Evolutionary conservation across 192 early-diverging fungal genomes (phyloP), one percentile per base, ranked within the genome.

Genomic region (Phycomyces blakesleeanus): DNA sequence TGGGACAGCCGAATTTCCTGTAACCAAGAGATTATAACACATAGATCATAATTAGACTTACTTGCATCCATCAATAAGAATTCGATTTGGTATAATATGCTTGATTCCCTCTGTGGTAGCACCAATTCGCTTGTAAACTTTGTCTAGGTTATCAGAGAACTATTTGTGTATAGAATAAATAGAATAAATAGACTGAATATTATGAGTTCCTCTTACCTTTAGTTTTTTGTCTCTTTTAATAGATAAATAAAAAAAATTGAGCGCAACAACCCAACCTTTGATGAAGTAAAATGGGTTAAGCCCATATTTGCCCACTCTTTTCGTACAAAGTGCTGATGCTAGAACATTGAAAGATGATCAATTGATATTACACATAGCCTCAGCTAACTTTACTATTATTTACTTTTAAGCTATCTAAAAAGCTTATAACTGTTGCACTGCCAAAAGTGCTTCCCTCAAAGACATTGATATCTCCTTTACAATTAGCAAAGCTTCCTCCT

Each of bases 251-350:
- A n/a, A n/a, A n/a, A n/a, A n/a, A n/a, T n/a, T n/a, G n/a, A n/a
- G n/a, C n/a, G n/a, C n/a, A n/a, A n/a, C n/a, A 26, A 56, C 8
- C 24, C 22, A 57, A 69, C 67, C 42, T 72, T 80, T 9, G 73
- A 64, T 0, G 84, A 75, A 7, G 66, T 59, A 58, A 93, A 90
- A 61, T 85, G 76, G n/a, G 73, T 71, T 8, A 93, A 71, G 8
- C 85, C 81, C 41, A 72, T 64, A 29, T 75, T 74, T 9, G 85
- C 84, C 91, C 91, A 93, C 70, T 93, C 89, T 63, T 85, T 76
- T 0, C 89, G 82, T 10, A 89, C 80, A 63, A 73, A 83, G 57
- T 85, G 66, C 51, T 87, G 87, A 12, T 78, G 74, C 67, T 81
- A 70, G 24, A 60, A 55, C 47, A 52, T 39, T 20, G 8, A 34